These are phyloP conservation scores for Colletotrichum spaethianum DNA, from an alignment of 2,329 filamentous ascomycete species.

Conservation along the genomic window DNA sequence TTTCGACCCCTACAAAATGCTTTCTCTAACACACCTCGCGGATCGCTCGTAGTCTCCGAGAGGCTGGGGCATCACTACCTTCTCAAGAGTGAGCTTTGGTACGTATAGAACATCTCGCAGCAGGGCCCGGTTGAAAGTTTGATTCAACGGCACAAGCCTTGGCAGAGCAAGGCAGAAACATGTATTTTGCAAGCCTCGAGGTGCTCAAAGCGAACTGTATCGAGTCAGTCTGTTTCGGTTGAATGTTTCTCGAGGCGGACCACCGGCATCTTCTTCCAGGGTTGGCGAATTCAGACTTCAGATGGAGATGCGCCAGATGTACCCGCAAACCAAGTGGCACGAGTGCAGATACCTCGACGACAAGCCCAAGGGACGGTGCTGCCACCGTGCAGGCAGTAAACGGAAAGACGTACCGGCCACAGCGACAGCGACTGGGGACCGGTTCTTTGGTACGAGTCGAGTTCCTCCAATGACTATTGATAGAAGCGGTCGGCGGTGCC, in stretches of 20 bases:
- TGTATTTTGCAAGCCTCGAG: background rate
- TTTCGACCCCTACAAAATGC: background rate
- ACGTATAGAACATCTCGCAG: background rate
- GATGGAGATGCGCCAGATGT: constrained; percentile 18
- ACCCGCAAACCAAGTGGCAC: constrained; percentile 13
- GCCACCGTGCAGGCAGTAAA: constrained; percentile 15
- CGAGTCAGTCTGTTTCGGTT: constrained; percentile 38
- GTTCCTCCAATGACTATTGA: constrained; percentile 3
- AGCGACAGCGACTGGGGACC: constrained; percentile 8
- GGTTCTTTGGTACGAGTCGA: background rate
- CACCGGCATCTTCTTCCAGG: constrained; percentile 13
- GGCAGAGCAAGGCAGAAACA: constrained; percentile 12
- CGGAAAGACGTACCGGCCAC: constrained; percentile 26
- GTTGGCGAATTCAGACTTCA: constrained; percentile 20
- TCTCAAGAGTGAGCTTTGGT: background rate
- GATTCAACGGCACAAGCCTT: background rate
- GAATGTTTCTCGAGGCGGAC: constrained; percentile 3
- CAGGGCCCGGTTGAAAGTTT: background rate
- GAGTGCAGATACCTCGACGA: background rate
- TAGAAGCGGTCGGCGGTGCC: constrained; percentile 23
- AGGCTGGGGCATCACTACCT: background rate
- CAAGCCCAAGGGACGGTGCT: constrained; percentile 1
- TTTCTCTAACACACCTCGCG: background rate
- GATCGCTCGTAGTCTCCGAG: constrained; percentile 1
- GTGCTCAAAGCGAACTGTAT: background rate